Evolutionary conservation across 2,329 filamentous ascomycete genomes (phyloP).

Genomic region (Hypocrella siamensis): DNA sequence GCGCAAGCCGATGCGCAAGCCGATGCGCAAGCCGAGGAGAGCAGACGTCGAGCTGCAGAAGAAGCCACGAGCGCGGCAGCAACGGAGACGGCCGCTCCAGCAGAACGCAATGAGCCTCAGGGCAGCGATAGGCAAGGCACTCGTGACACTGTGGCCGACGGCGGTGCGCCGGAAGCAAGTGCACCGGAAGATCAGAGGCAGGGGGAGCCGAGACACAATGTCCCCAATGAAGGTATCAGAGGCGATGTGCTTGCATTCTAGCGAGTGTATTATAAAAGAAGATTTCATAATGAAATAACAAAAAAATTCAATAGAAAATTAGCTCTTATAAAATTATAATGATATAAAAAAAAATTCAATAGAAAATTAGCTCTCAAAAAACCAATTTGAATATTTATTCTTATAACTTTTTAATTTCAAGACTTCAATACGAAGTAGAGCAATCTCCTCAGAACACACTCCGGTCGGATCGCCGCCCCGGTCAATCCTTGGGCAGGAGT

Average conservation of each 20-base stretch:
- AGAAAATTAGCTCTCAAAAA: too few relatives aligned
- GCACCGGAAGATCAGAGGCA: conserved; percentile 1
- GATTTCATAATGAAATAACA: neutral
- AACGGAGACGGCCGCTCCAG: conserved; percentile 4
- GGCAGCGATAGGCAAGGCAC: neutral
- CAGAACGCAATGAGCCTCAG: conserved; percentile 2
- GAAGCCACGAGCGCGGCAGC: conserved; percentile 13
- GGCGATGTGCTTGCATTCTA: conserved; percentile 4
- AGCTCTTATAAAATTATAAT: too few relatives aligned
- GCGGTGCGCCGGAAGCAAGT: conserved; percentile 2
- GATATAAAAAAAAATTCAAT: too few relatives aligned
- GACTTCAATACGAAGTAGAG: too few relatives aligned
- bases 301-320: too few relatives aligned
- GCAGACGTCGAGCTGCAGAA: conserved; percentile 19
- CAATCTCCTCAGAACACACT: too few relatives aligned
- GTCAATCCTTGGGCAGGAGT: too few relatives aligned
- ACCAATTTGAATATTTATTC: too few relatives aligned
- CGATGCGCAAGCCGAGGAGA: conserved; percentile 13
- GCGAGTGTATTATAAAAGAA: neutral
- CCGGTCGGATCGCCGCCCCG: too few relatives aligned
- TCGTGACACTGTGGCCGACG: neutral
- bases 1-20: conserved; percentile 17
- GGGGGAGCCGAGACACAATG: neutral
- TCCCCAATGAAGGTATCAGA: neutral
- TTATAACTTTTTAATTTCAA: too few relatives aligned